Conservation (phyloP, 352 stramenopile genomes). For the Globisporangium polare region DNA sequence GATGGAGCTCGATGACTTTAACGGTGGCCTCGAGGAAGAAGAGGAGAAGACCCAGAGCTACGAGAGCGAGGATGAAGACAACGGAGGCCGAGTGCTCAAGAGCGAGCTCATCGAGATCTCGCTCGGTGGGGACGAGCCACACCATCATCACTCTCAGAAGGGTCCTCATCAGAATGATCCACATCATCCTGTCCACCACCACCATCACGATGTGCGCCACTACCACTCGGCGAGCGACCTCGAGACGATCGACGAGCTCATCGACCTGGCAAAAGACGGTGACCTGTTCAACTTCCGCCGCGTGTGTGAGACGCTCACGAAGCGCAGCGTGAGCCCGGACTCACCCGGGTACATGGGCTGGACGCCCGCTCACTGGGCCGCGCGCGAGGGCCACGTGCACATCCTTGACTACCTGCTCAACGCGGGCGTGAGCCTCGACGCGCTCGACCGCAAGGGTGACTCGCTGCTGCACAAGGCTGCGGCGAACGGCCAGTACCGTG, state of each 20-base stretch:
- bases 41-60: conserved; percentile 17
- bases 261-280: conserved; percentile 63
- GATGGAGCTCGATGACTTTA: conserved; percentile 13
- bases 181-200: background rate
- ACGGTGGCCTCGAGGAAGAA: conserved; percentile 6
- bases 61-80: conserved; percentile 21
- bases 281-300: conserved; percentile 46
- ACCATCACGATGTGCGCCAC: background rate
- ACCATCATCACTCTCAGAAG: conserved; percentile 2
- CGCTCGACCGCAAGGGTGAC: conserved; percentile 61
- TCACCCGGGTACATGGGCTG: conserved; percentile 65
- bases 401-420: conserved; percentile 56
- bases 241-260: conserved; percentile 53
- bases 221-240: conserved; percentile 23
- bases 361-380: conserved; percentile 74
- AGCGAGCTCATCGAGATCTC: conserved; percentile 65
- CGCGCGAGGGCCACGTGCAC: conserved; percentile 55
- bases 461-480: conserved; percentile 73
- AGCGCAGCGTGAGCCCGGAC: conserved; percentile 44
- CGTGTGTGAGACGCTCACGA: conserved; percentile 32
- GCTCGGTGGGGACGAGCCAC: conserved; percentile 18
- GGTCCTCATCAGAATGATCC: background rate
- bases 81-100: conserved; percentile 8
- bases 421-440: conserved; percentile 50
- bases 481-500: conserved; percentile 59